Conservation (phyloP, 2,329 filamentous ascomycete genomes). For the Penicillium concentricum region DNA sequence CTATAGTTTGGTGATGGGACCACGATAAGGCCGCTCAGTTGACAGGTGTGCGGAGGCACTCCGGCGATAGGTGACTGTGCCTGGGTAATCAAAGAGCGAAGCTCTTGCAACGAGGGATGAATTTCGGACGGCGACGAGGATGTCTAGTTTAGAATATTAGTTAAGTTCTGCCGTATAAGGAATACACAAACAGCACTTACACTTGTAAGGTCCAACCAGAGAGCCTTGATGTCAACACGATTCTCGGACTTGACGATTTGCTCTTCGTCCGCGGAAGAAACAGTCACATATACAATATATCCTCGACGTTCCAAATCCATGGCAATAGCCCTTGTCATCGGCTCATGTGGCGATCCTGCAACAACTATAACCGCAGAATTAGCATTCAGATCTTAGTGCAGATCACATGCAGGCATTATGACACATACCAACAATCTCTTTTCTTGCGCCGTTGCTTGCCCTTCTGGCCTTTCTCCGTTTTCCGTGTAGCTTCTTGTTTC, state of each 20-base stretch:
- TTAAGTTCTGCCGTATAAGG: neutral
- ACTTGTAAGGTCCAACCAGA: constrained; percentile 74
- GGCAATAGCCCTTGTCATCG: constrained; percentile 77
- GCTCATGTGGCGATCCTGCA: constrained; percentile 81
- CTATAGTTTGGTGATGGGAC: constrained; percentile 78
- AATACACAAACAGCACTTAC: constrained; percentile 24
- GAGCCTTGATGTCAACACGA: constrained; percentile 76
- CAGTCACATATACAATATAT: constrained; percentile 90
- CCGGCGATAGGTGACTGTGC: constrained; percentile 75
- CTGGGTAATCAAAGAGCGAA: constrained; percentile 70
- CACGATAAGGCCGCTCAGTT: constrained; percentile 76
- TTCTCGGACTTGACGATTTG: constrained; percentile 71
- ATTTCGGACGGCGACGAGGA: constrained; percentile 58
- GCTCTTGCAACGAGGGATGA: constrained; percentile 66
- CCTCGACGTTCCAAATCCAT: constrained; percentile 86
- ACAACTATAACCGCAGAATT: constrained; percentile 59
- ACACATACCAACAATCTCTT: constrained; percentile 68
- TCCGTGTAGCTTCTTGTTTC: constrained; percentile 58
- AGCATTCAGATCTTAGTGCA: constrained; percentile 10
- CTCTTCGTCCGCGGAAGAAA: constrained; percentile 82
- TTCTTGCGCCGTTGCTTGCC: constrained; percentile 77
- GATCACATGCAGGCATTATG: constrained; percentile 9
- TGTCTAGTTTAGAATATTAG: constrained; percentile 43
- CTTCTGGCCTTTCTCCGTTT: constrained; percentile 73
- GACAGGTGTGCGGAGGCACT: constrained; percentile 71